Conservation (phyloP, 2,329 filamentous ascomycete genomes). For the Scleromitrula shiraiana region DNA sequence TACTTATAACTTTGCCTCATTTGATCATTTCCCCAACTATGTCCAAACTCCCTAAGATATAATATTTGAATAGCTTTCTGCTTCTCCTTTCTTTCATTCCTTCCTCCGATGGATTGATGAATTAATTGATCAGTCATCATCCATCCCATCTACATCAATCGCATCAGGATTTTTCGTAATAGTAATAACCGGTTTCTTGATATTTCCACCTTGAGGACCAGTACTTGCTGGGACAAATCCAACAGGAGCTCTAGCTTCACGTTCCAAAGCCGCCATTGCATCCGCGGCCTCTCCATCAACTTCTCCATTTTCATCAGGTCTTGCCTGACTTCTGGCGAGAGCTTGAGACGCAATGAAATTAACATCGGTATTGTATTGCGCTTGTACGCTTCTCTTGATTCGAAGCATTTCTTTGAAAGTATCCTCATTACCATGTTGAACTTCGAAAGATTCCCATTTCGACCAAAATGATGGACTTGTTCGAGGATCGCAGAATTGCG, state of each 20-base stretch:
- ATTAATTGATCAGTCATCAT: slow-evolving; percentile 15
- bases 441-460: slow-evolving; percentile 96
- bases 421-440: slow-evolving; percentile 96
- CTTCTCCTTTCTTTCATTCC: background rate
- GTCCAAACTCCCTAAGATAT: slow-evolving; percentile 5
- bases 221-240: slow-evolving; percentile 88
- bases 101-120: background rate
- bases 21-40: background rate
- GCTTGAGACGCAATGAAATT: slow-evolving; percentile 97
- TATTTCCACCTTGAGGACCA: slow-evolving; percentile 56
- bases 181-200: slow-evolving; percentile 33
- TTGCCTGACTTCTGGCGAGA: slow-evolving; percentile 68
- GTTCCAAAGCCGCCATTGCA: slow-evolving; percentile 83
- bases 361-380: slow-evolving; percentile 97
- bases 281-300: slow-evolving; percentile 50
- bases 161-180: slow-evolving; percentile 69
- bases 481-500: slow-evolving; percentile 92
- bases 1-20: slow-evolving; percentile 1
- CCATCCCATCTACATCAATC: slow-evolving; percentile 63
- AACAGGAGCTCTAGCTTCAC: slow-evolving; percentile 77
- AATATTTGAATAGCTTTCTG: background rate
- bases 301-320: slow-evolving; percentile 34
- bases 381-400: slow-evolving; percentile 94
- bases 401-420: slow-evolving; percentile 99
- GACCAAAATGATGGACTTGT: slow-evolving; percentile 88